Conservation (phyloP, 2,329 filamentous ascomycete genomes). For the Aureobasidium sp. region DNA sequence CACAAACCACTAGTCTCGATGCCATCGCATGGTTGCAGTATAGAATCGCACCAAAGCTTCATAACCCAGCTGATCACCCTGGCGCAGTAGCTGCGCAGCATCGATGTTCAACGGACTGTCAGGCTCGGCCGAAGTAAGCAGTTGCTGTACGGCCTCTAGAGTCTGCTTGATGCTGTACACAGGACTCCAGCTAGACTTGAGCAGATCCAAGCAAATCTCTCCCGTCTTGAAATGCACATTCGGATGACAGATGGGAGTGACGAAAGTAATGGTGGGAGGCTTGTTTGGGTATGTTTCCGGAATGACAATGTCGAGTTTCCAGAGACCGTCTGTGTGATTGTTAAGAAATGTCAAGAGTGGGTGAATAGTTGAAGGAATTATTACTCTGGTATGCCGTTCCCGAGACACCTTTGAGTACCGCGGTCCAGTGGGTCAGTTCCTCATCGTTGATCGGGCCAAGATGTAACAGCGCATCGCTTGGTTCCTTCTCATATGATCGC, state of each 20-base stretch:
- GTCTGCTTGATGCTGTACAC: constrained; percentile 74
- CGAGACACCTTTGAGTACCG: constrained; percentile 52
- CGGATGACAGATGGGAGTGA: constrained; percentile 78
- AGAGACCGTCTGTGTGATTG: constrained; percentile 57
- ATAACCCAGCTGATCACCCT: constrained; percentile 62
- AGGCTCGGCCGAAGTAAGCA: constrained; percentile 61
- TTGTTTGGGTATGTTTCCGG: constrained; percentile 71
- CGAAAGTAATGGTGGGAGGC: constrained; percentile 72
- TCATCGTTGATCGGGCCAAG: constrained; percentile 52
- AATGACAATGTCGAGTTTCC: constrained; percentile 72
- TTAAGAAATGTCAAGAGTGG: background rate
- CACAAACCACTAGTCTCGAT: background rate
- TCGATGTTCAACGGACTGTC: constrained; percentile 76
- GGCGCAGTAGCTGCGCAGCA: constrained; percentile 61
- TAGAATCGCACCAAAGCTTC: constrained; percentile 66
- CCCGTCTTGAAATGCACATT: constrained; percentile 70
- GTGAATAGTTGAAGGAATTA: background rate
- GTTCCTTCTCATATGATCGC: constrained; percentile 49
- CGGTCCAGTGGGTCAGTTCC: constrained; percentile 53
- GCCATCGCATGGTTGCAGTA: constrained; percentile 48
- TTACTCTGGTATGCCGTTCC: constrained; percentile 56
- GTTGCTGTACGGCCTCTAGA: constrained; percentile 63
- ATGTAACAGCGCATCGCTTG: constrained; percentile 50
- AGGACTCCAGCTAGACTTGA: constrained; percentile 72
- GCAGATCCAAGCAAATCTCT: constrained; percentile 88